These are phyloP conservation scores for Rutstroemia sp. DNA, from an alignment of 2,329 filamentous ascomycete genomes.

Conservation along the genomic window DNA sequence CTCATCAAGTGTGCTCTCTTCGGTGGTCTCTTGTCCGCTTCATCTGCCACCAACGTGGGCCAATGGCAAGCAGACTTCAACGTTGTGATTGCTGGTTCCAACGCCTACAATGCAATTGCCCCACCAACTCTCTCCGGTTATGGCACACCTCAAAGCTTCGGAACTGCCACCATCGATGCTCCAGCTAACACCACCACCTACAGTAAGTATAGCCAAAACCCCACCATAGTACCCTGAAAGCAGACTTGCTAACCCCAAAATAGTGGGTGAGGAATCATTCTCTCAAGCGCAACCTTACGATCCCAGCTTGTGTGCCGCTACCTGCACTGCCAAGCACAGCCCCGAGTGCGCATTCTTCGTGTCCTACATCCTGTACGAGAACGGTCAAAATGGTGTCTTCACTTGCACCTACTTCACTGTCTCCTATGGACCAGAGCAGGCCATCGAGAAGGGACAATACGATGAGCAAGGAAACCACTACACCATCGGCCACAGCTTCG, in stretches of 20 bases:
- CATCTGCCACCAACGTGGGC: slow-evolving; percentile 2
- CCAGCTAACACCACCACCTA: slow-evolving; percentile 24
- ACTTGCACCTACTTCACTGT: slow-evolving; percentile 34
- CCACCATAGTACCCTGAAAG: not conserved
- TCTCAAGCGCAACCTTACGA: slow-evolving; percentile 27
- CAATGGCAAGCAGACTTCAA: slow-evolving; percentile 8
- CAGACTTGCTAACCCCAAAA: not conserved
- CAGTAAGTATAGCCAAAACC: slow-evolving; percentile 4
- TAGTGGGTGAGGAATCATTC: slow-evolving; percentile 24
- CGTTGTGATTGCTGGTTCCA: slow-evolving; percentile 8
- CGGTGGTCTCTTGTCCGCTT: slow-evolving; percentile 3
- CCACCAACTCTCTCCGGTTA: slow-evolving; percentile 18
- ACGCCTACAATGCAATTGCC: slow-evolving; percentile 3
- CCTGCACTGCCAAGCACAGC: slow-evolving; percentile 19
- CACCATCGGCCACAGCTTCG: slow-evolving; percentile 18
- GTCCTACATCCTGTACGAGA: slow-evolving; percentile 32
- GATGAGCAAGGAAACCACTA: slow-evolving; percentile 14
- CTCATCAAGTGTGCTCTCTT: slow-evolving; percentile 9
- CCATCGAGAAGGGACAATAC: slow-evolving; percentile 18
- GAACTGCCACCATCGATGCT: slow-evolving; percentile 27
- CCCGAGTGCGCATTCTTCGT: slow-evolving; percentile 31
- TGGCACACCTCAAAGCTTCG: slow-evolving; percentile 25
- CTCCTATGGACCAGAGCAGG: slow-evolving; percentile 20
- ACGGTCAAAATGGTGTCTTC: slow-evolving; percentile 30
- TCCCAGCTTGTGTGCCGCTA: slow-evolving; percentile 26